phyloP scores from a whole-genome alignment of 257 asterid species.

The Ligustrum vulgare region DNA sequence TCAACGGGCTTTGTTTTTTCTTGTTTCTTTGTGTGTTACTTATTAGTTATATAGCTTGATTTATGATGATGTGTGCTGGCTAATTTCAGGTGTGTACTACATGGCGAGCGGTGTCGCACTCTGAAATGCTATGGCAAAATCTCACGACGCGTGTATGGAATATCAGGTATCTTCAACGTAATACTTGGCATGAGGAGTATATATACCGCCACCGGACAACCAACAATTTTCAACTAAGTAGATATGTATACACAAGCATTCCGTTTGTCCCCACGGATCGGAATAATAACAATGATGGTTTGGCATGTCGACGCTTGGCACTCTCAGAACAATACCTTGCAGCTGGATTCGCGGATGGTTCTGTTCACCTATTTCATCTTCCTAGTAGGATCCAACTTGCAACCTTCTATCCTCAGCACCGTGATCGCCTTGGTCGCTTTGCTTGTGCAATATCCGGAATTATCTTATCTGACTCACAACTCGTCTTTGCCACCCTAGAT shows the following conservation, averaged over 20 bases:
- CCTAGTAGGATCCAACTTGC: conserved; percentile 46
- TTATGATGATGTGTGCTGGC: not conserved
- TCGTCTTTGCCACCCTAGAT: conserved; percentile 63
- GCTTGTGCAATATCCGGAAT: conserved; percentile 68
- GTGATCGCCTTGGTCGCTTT: conserved; percentile 64
- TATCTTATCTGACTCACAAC: conserved; percentile 39
- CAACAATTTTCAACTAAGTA: conserved; percentile 47
- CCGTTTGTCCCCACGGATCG: conserved; percentile 38
- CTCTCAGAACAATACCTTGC: conserved; percentile 70
- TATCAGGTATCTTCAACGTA: conserved; percentile 32
- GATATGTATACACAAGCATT: conserved; percentile 44
- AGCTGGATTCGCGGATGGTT: conserved; percentile 77
- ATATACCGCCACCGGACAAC: conserved; percentile 66
- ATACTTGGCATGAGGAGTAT: conserved; percentile 86
- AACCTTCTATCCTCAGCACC: conserved; percentile 60
- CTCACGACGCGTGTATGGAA: conserved; percentile 66
- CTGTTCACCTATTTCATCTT: conserved; percentile 58
- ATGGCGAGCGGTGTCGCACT: conserved; percentile 81
- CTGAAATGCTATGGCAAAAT: conserved; percentile 85
- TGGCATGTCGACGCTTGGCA: conserved; percentile 65
- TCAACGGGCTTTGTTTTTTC: not conserved
- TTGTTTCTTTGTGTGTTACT: not conserved
- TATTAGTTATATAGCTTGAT: not conserved
- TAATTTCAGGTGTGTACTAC: conserved; percentile 75
- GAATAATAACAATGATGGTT: conserved; percentile 36